These are phyloP conservation scores for Camelina laxa DNA, from an alignment of 345 rosid species.

Conservation along the genomic window DNA sequence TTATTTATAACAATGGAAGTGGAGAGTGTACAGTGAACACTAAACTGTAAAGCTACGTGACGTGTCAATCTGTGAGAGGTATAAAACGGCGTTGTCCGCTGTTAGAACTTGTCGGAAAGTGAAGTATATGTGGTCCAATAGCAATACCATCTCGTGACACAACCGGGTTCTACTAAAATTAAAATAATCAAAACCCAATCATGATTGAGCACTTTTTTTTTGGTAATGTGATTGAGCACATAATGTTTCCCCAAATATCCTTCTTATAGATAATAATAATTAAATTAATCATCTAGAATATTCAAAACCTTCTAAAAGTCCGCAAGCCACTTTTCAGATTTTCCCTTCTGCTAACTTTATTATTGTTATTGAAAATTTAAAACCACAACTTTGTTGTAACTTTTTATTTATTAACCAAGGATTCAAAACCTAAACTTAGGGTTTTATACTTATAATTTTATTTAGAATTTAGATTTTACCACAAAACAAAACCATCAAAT, in stretches of 20 bases:
- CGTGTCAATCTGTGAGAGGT: conserved; percentile 19
- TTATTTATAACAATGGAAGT: not conserved
- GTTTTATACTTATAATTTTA: not conserved
- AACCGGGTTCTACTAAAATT: not conserved
- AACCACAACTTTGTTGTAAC: conserved; percentile 30
- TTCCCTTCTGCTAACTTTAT: not conserved
- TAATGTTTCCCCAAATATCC: not conserved
- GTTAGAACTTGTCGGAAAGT: conserved; percentile 17
- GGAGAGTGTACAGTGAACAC: conserved; percentile 3
- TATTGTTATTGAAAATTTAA: not conserved
- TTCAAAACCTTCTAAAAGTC: not conserved
- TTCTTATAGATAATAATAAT: not conserved
- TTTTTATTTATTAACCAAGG: not conserved
- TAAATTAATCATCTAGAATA: not conserved
- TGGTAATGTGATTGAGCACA: no score
- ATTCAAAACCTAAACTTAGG: conserved; percentile 33
- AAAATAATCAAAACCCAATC: conserved; percentile 12
- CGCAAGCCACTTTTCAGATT: not conserved
- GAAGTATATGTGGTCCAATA: conserved; percentile 40
- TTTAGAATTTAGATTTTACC: not conserved
- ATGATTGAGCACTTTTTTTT: not conserved
- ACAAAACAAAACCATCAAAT: conserved; percentile 37
- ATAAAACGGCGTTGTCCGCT: conserved; percentile 6
- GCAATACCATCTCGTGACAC: conserved; percentile 30
- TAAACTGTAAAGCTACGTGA: not conserved